Evolutionary conservation across 2,329 filamentous ascomycete species (phyloP).

Genomic region (Chaetomium strumarium): DNA sequence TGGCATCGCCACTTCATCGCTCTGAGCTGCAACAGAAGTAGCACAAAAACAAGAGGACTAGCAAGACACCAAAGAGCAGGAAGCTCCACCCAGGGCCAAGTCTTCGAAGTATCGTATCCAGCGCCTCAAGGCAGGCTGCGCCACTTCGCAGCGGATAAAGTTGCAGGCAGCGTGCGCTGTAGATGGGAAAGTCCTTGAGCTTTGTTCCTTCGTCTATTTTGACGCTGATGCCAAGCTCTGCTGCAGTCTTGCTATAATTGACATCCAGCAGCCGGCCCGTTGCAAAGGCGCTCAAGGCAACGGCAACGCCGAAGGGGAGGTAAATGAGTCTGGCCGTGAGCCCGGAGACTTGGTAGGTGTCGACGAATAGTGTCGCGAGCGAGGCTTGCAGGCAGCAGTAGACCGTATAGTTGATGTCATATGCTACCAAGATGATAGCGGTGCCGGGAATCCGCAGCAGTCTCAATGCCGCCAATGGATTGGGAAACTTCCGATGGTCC

Average conservation of each 20-base stretch:
- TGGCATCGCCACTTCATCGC: no score
- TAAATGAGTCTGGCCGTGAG: background rate
- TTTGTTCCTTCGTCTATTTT: background rate
- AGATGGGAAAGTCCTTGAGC: background rate
- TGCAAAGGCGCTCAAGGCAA: background rate
- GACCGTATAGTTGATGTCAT: conserved; percentile 3
- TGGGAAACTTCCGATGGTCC: background rate
- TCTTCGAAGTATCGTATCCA: background rate
- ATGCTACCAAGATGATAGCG: background rate
- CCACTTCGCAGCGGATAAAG: conserved; percentile 4
- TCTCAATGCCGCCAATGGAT: background rate
- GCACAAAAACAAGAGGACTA: background rate
- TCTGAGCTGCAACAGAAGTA: background rate
- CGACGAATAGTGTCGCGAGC: background rate
- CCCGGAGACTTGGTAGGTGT: background rate
- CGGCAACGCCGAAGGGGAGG: background rate
- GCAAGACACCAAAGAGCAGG: background rate
- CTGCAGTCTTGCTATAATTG: background rate
- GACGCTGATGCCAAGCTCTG: background rate
- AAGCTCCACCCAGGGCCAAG: background rate
- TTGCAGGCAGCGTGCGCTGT: conserved; percentile 5
- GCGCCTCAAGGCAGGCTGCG: background rate
- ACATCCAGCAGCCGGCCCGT: background rate
- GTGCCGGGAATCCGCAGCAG: background rate
- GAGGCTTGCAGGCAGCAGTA: conserved; percentile 1